Conservation (phyloP, 352 stramenopile genomes). For the Thraustochytrium sp. region DNA sequence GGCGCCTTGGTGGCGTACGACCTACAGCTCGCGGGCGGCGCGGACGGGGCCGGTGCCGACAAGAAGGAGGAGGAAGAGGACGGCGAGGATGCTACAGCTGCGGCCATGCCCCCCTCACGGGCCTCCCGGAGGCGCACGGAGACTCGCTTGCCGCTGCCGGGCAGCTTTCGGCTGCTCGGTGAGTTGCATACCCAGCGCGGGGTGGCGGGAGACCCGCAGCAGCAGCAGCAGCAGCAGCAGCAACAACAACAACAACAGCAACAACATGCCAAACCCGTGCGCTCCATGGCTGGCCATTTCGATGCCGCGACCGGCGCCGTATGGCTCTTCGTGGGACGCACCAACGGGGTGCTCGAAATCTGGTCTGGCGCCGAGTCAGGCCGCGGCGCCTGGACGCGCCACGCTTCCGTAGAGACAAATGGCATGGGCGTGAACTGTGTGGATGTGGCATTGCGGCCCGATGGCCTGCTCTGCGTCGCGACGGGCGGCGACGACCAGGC, state of each 20-base stretch:
- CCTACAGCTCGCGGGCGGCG: neutral
- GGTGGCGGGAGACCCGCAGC: too few species aligned
- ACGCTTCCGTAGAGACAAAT: neutral
- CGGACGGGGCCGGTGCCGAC: neutral
- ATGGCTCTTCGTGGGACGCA: constrained; percentile 8
- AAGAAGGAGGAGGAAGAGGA: neutral
- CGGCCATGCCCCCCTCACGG: neutral
- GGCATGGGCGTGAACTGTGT: neutral
- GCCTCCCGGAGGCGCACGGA: neutral
- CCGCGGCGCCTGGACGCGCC: neutral
- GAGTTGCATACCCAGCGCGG: too few species aligned
- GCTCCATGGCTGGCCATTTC: neutral
- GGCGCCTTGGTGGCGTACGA: neutral
- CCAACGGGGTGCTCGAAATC: neutral
- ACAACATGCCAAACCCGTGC: constrained; percentile 2
- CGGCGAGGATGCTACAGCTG: neutral
- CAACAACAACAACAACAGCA: neutral
- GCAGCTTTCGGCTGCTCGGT: neutral
- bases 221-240: neutral
- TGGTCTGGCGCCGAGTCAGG: neutral
- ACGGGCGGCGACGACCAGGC: constrained; percentile 7
- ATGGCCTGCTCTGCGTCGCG: neutral
- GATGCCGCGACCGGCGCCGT: neutral
- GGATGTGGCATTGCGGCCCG: neutral
- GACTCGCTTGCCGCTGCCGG: neutral